Evolutionary conservation across 495 filamentous ascomycete species (phyloP).

Genomic region (Xylaria acuta): DNA sequence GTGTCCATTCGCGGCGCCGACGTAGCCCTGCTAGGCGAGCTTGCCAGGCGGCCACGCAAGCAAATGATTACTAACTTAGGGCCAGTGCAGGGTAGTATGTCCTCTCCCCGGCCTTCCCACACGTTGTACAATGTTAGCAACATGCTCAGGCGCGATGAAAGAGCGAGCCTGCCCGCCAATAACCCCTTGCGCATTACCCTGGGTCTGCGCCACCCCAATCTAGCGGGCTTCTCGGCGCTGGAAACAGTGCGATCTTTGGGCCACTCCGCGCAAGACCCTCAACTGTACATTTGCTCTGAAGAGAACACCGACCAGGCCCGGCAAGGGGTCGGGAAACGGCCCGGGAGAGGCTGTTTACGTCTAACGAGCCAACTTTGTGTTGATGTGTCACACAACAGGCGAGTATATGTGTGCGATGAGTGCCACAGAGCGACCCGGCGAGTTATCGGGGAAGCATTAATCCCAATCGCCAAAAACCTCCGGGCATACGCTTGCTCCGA

Average conservation of each 20-base stretch:
- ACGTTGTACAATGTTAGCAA: background rate
- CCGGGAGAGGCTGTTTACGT: background rate
- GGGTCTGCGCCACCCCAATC: background rate
- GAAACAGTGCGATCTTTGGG: background rate
- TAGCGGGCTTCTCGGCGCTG: background rate
- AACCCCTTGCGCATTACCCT: background rate
- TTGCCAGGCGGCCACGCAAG: background rate
- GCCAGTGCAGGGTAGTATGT: background rate
- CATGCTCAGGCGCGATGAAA: background rate
- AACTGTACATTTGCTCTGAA: background rate
- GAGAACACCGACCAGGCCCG: background rate
- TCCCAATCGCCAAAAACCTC: background rate
- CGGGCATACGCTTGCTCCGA: constrained; percentile 20
- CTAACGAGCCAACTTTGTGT: constrained; percentile 17
- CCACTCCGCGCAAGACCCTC: background rate
- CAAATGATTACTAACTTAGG: background rate
- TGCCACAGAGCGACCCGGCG: background rate
- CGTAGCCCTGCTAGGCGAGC: background rate
- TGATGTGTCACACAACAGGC: too few relatives aligned
- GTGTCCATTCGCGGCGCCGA: background rate
- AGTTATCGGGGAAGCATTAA: background rate
- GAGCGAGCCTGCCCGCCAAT: background rate
- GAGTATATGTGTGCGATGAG: too few relatives aligned
- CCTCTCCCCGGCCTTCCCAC: background rate
- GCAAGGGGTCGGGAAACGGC: too few relatives aligned